Base-by-base conservation (phyloP, 805 yeast genomes). In the Starmerella floricola region DNA sequence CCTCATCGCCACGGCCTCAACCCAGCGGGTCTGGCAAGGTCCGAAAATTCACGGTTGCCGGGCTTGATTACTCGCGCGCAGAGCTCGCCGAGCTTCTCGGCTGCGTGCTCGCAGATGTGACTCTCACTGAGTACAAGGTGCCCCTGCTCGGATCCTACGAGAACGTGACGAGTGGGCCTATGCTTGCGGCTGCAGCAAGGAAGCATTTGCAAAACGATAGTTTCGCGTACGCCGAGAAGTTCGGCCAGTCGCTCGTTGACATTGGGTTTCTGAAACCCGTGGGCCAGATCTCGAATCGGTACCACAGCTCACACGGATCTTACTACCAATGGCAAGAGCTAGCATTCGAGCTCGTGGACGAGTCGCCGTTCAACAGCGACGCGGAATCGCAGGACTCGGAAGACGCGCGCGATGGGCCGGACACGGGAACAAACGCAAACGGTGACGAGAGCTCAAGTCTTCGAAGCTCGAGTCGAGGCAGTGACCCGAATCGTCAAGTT, bases 231-330 rank as follows among this genome's bases (percentile, higher is more conserved):
- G 79, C 83, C 8, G 94, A 85, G 59, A 56, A 56, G 28, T 74
- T 81, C 59, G 94, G 94, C 16, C 88, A 81, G 60, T 83, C 76
- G 49, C 65, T 83, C 47, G 61, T 82, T 11, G 65, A 71, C 27
- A 57, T 69, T 39, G 86, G 82, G 0, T 79, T 72, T 48, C 56
- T 83, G 24, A 66, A 65, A 39, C 66, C 77, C 16, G 74, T 81
- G 21, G 88, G 87, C 2, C 68, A 74, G 34, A 39, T 54, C 18
- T 48, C 56, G 31, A 65, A 60, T 42, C 42, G 44, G 41, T 84
- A 83, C 59, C 79, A 76, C 31, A 80, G 79, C 58, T 74, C 86
- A 10, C 72, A 84, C 4, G 74, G 74, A 38, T 73, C 76, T 47
- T 68, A 66, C 51, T 84, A 82, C 55, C 94, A 83, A 58, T 84